These are phyloP conservation scores for Amanita pseudoporphyria DNA, from an alignment of 768 basidiomycete species.

Conservation along the genomic window DNA sequence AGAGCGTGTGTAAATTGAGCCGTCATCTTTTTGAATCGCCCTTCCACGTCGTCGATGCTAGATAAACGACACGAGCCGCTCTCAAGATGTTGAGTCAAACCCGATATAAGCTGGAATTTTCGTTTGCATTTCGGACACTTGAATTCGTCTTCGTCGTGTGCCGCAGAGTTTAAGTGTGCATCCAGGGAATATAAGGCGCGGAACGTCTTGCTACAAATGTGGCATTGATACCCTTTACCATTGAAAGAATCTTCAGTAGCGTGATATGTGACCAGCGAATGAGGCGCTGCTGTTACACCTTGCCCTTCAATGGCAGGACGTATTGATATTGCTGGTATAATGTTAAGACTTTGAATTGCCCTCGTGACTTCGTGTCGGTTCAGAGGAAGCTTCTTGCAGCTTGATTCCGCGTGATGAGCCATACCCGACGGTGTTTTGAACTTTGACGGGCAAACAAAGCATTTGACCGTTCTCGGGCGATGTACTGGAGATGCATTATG, in stretches of 20 bases:
- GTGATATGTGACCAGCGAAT: constrained; percentile 15
- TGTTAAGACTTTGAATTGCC: constrained; percentile 20
- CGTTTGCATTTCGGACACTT: constrained; percentile 31
- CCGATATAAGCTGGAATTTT: constrained; percentile 28
- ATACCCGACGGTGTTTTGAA: constrained; percentile 28
- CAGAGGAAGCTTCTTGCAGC: constrained; percentile 22
- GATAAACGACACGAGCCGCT: constrained; percentile 28
- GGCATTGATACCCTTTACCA: constrained; percentile 30
- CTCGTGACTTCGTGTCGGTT: constrained; percentile 28
- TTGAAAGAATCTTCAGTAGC: constrained; percentile 29
- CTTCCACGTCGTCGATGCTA: constrained; percentile 20
- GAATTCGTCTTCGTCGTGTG: constrained; percentile 31
- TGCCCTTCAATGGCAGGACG: constrained; percentile 17
- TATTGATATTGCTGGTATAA: constrained; percentile 26
- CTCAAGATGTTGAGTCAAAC: constrained; percentile 35
- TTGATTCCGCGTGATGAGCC: constrained; percentile 31
- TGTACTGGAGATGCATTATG: constrained; percentile 3
- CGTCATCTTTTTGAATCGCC: constrained; percentile 19
- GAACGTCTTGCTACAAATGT: constrained; percentile 28
- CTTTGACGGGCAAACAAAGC: constrained; percentile 16
- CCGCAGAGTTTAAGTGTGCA: constrained; percentile 25
- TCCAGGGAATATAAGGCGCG: constrained; percentile 21
- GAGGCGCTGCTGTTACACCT: neutral
- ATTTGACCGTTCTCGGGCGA: neutral
- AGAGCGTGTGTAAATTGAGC: constrained; percentile 14